A percentile compares a stretch with the other conserved stretches of the same genome.
phyloP scores from a whole-genome alignment of 805 yeast species.

The Barnettozyma sucrosica region DNA sequence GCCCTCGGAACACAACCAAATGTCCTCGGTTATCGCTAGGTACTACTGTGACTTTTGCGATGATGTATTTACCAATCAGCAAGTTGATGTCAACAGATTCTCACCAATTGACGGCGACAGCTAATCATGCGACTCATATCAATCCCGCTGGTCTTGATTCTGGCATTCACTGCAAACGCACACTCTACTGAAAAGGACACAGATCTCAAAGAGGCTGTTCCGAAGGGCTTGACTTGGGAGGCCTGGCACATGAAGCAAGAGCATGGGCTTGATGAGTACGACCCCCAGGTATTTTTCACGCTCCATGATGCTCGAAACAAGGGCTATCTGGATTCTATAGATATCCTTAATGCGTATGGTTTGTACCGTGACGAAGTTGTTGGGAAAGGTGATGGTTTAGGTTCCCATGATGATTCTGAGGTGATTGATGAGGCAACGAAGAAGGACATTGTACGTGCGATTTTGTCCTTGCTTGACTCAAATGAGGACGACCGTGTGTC shows the following conservation, averaged over 20 bases:
- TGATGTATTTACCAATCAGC: not conserved
- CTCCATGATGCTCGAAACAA: slow-evolving; percentile 67
- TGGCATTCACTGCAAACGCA: slow-evolving; percentile 2
- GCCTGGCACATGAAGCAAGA: slow-evolving; percentile 89
- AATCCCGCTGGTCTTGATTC: not conserved
- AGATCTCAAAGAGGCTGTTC: slow-evolving; percentile 32
- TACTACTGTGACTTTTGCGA: no score
- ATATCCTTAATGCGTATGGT: slow-evolving; percentile 80
- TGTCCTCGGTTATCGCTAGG: no score
- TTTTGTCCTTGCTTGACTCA: slow-evolving; percentile 57
- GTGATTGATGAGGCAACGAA: slow-evolving; percentile 50
- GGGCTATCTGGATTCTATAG: slow-evolving; percentile 51
- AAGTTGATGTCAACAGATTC: not conserved
- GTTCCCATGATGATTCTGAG: slow-evolving; percentile 63
- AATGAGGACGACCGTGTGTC: slow-evolving; percentile 61
- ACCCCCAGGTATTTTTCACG: slow-evolving; percentile 68
- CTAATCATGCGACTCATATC: not conserved
- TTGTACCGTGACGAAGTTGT: slow-evolving; percentile 62
- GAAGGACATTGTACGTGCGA: slow-evolving; percentile 44
- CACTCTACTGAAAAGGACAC: slow-evolving; percentile 20
- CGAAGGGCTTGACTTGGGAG: slow-evolving; percentile 63
- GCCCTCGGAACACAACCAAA: no score
- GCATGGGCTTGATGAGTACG: slow-evolving; percentile 72
- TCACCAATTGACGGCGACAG: not conserved
- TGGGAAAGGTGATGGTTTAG: slow-evolving; percentile 90